phyloP scores from a whole-genome alignment of 2,329 filamentous ascomycete species.

The Ophiostoma quercus region DNA sequence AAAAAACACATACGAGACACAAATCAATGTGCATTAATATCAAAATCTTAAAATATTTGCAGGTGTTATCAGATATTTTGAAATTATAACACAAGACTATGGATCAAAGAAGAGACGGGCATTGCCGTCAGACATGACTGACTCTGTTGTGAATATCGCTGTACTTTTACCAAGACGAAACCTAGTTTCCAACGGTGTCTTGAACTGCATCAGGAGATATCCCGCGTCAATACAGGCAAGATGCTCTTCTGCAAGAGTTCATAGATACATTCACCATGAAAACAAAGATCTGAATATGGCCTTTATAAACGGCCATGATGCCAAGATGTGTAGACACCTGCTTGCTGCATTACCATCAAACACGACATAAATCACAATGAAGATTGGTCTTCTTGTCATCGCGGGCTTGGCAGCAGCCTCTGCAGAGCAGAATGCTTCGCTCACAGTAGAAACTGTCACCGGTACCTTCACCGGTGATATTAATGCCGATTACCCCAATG shows the following conservation, averaged over 20 bases:
- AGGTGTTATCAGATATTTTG: no score
- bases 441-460: constrained; percentile 33
- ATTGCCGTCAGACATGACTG: not conserved
- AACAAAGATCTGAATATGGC: no score
- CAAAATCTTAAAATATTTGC: no score
- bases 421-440: not conserved
- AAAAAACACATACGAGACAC: no score
- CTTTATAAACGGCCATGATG: not conserved
- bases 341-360: not conserved
- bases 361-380: not conserved
- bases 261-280: no score
- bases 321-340: not conserved
- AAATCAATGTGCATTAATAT: no score
- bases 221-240: not conserved
- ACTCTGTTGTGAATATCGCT: not conserved
- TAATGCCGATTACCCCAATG: constrained; percentile 31
- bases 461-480: constrained; percentile 36
- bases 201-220: not conserved
- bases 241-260: no score
- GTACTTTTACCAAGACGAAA: not conserved
- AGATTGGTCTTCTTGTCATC: not conserved
- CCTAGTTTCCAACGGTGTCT: not conserved
- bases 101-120: no score
- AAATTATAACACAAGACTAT: no score
- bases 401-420: not conserved